These are phyloP conservation scores for Collariella sp. DNA, from an alignment of 495 filamentous ascomycete genomes.

Conservation along the genomic window DNA sequence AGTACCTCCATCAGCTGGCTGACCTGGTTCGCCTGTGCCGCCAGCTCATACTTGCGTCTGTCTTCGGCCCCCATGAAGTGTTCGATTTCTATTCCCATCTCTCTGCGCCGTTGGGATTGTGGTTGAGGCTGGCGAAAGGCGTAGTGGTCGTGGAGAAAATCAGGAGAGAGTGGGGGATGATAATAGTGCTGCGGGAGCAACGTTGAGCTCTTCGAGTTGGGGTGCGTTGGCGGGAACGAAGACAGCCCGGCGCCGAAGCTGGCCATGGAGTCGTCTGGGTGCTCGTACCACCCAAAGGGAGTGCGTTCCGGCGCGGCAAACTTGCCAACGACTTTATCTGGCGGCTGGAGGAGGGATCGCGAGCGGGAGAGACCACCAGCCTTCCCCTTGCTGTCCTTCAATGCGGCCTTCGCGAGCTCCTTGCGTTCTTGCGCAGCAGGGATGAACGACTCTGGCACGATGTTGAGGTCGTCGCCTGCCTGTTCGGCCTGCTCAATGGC, in stretches of 20 bases:
- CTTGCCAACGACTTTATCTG: slow-evolving; percentile 62
- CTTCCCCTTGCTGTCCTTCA: slow-evolving; percentile 29
- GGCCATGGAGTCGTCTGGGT: slow-evolving; percentile 52
- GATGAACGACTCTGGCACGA: slow-evolving; percentile 85
- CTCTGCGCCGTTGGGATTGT: background rate
- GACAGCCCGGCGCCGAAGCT: slow-evolving; percentile 30
- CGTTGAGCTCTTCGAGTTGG: slow-evolving; percentile 1
- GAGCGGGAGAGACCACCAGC: slow-evolving; percentile 19
- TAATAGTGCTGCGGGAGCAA: background rate
- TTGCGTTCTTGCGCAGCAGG: slow-evolving; percentile 48
- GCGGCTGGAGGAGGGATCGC: slow-evolving; percentile 57
- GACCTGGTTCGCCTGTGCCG: slow-evolving; percentile 49
- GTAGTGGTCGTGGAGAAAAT: background rate
- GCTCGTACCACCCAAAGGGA: slow-evolving; percentile 54
- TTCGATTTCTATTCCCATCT: too few species aligned
- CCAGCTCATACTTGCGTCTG: slow-evolving; percentile 58
- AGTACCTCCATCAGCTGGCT: slow-evolving; percentile 39
- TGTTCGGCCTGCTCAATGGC: slow-evolving; percentile 73
- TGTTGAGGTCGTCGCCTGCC: slow-evolving; percentile 82
- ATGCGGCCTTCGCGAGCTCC: background rate
- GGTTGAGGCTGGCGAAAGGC: background rate
- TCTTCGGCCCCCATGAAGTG: slow-evolving; percentile 77
- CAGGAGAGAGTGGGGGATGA: background rate
- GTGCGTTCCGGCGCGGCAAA: slow-evolving; percentile 55
- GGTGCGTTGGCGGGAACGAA: slow-evolving; percentile 12